phyloP scores from a whole-genome alignment of 2,329 filamentous ascomycete species.

The Penicillium griseofulvum region DNA sequence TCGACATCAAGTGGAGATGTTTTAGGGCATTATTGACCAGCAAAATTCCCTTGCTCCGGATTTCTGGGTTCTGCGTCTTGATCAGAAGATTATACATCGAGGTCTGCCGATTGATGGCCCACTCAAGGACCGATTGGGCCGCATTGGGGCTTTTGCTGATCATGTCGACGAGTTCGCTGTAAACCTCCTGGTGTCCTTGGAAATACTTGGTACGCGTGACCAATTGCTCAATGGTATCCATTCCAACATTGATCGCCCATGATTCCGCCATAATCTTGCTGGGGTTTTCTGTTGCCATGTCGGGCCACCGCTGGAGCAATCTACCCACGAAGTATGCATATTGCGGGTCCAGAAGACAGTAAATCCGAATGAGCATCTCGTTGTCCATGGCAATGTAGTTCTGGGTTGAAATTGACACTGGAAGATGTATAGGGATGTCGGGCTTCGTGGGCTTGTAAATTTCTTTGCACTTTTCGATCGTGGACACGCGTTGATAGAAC shows the following conservation, averaged over 20 bases:
- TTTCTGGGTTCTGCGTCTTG: constrained; percentile 54
- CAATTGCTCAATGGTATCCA: constrained; percentile 71
- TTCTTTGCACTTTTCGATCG: constrained; percentile 56
- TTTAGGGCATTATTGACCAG: constrained; percentile 55
- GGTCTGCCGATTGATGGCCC: constrained; percentile 56
- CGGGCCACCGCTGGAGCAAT: constrained; percentile 58
- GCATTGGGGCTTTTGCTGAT: constrained; percentile 55
- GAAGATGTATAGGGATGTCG: constrained; percentile 50
- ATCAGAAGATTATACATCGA: constrained; percentile 65
- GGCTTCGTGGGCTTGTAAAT: constrained; percentile 46
- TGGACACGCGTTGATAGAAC: constrained; percentile 82
- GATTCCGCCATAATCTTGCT: constrained; percentile 48
- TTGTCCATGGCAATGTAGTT: constrained; percentile 69
- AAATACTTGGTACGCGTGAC: constrained; percentile 68
- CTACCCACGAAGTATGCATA: constrained; percentile 66
- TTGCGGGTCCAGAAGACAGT: constrained; percentile 73
- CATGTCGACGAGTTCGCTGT: constrained; percentile 52
- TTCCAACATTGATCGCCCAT: constrained; percentile 40
- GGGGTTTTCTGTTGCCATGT: constrained; percentile 51
- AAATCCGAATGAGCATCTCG: constrained; percentile 67
- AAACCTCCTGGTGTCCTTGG: constrained; percentile 59
- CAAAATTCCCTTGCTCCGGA: constrained; percentile 55
- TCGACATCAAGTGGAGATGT: constrained; percentile 49
- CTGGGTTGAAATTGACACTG: constrained; percentile 46
- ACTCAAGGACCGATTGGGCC: constrained; percentile 60